Evolutionary conservation across 2,329 filamentous ascomycete genomes (phyloP).

Genomic region (Rhynchosporium secalis): DNA sequence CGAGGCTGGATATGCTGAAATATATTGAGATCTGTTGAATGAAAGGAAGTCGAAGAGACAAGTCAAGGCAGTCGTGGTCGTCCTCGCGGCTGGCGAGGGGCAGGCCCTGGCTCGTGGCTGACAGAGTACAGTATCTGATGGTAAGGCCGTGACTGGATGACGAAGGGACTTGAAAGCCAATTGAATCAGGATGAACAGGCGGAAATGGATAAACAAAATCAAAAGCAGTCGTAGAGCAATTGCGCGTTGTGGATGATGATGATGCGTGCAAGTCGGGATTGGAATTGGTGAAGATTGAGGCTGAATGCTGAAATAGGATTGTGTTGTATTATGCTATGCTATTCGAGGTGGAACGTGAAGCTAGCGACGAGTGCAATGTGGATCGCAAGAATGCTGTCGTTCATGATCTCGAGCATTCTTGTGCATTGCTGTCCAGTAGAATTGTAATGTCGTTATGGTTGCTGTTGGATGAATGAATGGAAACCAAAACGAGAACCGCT

Average conservation of each 20-base stretch:
- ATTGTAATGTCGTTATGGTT: not conserved
- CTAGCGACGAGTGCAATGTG: no score
- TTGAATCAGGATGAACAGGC: not conserved
- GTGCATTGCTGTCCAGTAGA: conserved; percentile 1
- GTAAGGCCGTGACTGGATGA: conserved; percentile 5
- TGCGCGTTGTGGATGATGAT: conserved; percentile 4
- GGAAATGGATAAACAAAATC: not conserved
- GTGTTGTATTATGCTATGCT: not conserved
- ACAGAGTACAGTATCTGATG: not conserved
- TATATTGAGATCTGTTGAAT: not conserved
- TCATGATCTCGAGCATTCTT: conserved; percentile 23
- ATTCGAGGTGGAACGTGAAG: not conserved
- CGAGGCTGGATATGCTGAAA: not conserved
- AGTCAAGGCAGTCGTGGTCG: not conserved
- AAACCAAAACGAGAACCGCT: conserved; percentile 8
- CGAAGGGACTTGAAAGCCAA: not conserved
- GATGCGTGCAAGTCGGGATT: not conserved
- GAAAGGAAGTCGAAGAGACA: not conserved
- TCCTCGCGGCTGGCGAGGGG: not conserved
- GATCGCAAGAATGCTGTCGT: conserved; percentile 14
- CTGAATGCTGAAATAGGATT: not conserved
- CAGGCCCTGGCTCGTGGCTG: conserved; percentile 2
- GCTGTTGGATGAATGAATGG: not conserved
- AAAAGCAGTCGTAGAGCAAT: not conserved
- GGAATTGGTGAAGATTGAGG: not conserved